phyloP scores from a whole-genome alignment of 1,284 basidiomycete species.

The Cystobasidiaceae sp. region DNA sequence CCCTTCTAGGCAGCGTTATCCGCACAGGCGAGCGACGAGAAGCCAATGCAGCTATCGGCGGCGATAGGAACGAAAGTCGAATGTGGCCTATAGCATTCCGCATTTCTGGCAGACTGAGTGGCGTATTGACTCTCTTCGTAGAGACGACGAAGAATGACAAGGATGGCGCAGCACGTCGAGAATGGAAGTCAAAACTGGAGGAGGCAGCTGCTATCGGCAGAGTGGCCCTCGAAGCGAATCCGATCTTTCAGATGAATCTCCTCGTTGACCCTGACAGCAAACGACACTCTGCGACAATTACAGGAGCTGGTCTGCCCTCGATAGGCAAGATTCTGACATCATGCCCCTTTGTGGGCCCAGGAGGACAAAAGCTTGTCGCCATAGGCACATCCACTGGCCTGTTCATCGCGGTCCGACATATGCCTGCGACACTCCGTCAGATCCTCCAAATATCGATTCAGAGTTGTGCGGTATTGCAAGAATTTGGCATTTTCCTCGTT shows the following conservation, averaged over 20 bases:
- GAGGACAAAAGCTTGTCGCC: slow-evolving; percentile 77
- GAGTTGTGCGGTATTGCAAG: slow-evolving; percentile 88
- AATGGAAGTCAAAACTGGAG: slow-evolving; percentile 85
- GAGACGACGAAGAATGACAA: slow-evolving; percentile 54
- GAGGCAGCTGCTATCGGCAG: slow-evolving; percentile 78
- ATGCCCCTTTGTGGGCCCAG: slow-evolving; percentile 44
- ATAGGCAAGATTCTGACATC: slow-evolving; percentile 17
- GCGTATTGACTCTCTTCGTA: slow-evolving; percentile 76
- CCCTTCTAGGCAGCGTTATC: slow-evolving; percentile 35
- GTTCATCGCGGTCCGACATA: slow-evolving; percentile 89
- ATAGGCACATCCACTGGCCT: slow-evolving; percentile 93
- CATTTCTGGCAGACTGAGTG: slow-evolving; percentile 74
- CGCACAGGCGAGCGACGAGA: slow-evolving; percentile 18
- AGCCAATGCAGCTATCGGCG: background rate
- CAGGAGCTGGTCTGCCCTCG: background rate
- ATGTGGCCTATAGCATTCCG: slow-evolving; percentile 78
- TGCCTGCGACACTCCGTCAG: slow-evolving; percentile 76
- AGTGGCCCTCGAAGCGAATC: slow-evolving; percentile 84
- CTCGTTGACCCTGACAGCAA: slow-evolving; percentile 19
- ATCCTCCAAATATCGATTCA: slow-evolving; percentile 88
- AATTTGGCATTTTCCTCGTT: slow-evolving; percentile 91
- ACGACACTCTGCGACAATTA: background rate
- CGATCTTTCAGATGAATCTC: slow-evolving; percentile 51
- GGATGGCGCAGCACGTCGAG: slow-evolving; percentile 56
- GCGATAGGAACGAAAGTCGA: slow-evolving; percentile 42